phyloP scores from a whole-genome alignment of 441 rosid genomes.

The Populus hybrid region DNA sequence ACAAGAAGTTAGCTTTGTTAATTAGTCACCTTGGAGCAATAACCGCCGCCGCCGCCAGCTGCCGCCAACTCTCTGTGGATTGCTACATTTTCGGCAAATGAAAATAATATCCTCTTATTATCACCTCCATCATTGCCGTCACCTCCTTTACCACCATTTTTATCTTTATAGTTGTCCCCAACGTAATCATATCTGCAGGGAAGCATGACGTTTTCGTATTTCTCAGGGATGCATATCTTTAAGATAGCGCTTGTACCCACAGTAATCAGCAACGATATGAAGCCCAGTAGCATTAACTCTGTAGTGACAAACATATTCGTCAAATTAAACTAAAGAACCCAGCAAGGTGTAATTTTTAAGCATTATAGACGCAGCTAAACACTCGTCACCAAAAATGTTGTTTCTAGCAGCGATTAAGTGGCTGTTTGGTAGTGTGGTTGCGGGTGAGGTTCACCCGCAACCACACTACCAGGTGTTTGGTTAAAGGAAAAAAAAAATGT shows the following conservation, averaged over 20 bases:
- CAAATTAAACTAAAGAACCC: neutral
- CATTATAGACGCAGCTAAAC: too few species aligned
- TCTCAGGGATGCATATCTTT: slow-evolving; percentile 45
- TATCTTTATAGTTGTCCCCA: neutral
- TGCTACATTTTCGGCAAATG: slow-evolving; percentile 18
- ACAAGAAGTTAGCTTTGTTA: too few species aligned
- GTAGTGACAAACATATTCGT: slow-evolving; percentile 1
- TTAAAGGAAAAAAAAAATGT: too few species aligned
- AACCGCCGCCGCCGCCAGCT: slow-evolving; percentile 24
- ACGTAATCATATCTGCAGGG: slow-evolving; percentile 32
- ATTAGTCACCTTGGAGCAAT: slow-evolving; percentile 24
- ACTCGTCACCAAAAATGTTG: neutral
- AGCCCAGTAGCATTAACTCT: slow-evolving; percentile 61
- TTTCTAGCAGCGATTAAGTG: neutral
- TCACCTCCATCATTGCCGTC: neutral
- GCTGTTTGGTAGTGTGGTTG: too few species aligned
- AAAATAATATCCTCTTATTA: slow-evolving; percentile 32
- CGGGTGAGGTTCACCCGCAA: too few species aligned
- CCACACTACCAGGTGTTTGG: too few species aligned
- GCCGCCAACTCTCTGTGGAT: slow-evolving; percentile 47
- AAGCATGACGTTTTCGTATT: slow-evolving; percentile 40
- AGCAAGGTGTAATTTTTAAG: too few species aligned
- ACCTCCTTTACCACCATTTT: neutral
- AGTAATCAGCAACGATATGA: slow-evolving; percentile 55
- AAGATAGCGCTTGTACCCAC: slow-evolving; percentile 36